These are phyloP conservation scores for Hypholoma fasciculare DNA, from an alignment of 768 basidiomycete genomes.

Conservation along the genomic window DNA sequence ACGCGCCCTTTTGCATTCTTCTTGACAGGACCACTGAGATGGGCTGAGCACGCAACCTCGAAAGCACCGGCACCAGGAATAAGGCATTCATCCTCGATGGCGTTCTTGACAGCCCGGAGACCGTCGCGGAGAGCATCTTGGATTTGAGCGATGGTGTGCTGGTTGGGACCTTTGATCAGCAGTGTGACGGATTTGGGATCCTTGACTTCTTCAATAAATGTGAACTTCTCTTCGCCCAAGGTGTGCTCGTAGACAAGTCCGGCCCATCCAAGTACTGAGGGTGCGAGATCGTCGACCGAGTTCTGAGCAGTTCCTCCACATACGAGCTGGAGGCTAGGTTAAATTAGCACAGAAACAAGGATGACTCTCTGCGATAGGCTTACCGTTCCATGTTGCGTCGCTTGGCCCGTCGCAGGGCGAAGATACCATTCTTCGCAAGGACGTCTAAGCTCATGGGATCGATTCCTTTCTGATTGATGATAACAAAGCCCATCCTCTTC, in stretches of 20 bases:
- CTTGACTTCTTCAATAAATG: conserved; percentile 96
- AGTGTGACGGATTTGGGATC: conserved; percentile 94
- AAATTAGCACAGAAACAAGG: conserved; percentile 3
- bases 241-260: conserved; percentile 99
- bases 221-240: conserved; percentile 97
- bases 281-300: conserved; percentile 94
- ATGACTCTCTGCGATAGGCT: conserved; percentile 14
- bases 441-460: conserved; percentile 96
- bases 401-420: conserved; percentile 94
- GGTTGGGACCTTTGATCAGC: conserved; percentile 96
- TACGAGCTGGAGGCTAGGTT: conserved; percentile 79
- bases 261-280: conserved; percentile 93
- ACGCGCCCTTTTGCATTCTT: conserved; percentile 88
- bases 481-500: conserved; percentile 84
- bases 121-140: conserved; percentile 99
- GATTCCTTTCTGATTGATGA: conserved; percentile 99
- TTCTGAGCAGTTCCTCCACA: conserved; percentile 97
- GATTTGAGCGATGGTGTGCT: conserved; percentile 94
- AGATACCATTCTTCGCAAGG: conserved; percentile 93
- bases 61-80: conserved; percentile 98
- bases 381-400: conserved; percentile 98
- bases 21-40: conserved; percentile 79
- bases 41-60: conserved; percentile 87
- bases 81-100: conserved; percentile 84
- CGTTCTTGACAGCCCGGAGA: conserved; percentile 94